Base-by-base conservation (phyloP, 2,329 filamentous ascomycete species). In the Pseudogymnoascus sp. region DNA sequence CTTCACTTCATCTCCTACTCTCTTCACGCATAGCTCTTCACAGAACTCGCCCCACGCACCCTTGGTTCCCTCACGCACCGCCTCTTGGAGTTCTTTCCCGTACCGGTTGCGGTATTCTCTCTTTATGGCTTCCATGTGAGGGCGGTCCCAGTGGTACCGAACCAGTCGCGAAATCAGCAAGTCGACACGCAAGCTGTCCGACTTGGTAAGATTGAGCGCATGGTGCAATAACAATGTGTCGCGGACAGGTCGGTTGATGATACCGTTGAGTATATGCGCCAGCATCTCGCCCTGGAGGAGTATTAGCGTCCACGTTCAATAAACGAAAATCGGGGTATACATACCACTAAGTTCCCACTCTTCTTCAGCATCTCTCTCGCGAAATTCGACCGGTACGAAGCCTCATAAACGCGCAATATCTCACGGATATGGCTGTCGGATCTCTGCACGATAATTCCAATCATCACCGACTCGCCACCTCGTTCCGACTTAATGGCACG, bases 191-290 rank as follows among this genome's bases (percentile, higher is more conserved):
- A 92, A 80, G 60, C 82, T 75, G 71, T 93, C 89, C 0, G 67
- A 66, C 60, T 66, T 83, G 3, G 87, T 87, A 52, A 88, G 83
- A 18, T 86, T 88, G 66, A 97, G 85, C 1, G 94, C 93, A 77
- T 97, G 94, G 74, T 96, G 87, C 1, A 99, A 80, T 2, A 97
- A 86, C 37, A 97, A 82, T 2, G 93, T 91, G 74, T 97, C 94
- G 61, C 94, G 90, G 65, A 96, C 91, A 5, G 94, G 92, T 63
- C 89, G 89, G 77, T 97, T 97, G 78, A 97, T 96, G 62, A 96
- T 87, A 70, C 94, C 94, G 76, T 97, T 97, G 71, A 99, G 87
- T 68, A 97, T 90, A 75, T 97, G 94, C 0, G 92, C 90, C 37
- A 97, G 85, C 18, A 96, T 86, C 77, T 99, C 94, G 66, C 94